A percentile compares a stretch with the other conserved stretches of the same genome.
phyloP scores from a whole-genome alignment of 148 eudicot genomes.

The Chenopodium formosanum region DNA sequence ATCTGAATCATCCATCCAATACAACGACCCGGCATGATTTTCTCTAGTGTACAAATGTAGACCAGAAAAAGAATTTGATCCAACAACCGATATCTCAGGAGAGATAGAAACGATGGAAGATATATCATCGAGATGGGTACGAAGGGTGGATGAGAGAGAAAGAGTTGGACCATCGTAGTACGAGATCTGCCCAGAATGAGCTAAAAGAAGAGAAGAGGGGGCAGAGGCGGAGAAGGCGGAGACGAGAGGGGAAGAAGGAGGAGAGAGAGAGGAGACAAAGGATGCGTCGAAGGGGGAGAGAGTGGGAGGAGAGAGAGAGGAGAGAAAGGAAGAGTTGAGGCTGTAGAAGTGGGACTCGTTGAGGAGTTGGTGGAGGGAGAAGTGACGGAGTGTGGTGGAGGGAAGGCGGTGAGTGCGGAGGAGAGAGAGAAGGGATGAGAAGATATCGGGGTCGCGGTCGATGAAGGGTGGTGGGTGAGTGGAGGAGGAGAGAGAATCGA shows the following conservation, averaged over 20 bases:
- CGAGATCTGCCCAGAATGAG: constrained; percentile 64
- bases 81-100: constrained; percentile 35
- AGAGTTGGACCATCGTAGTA: constrained; percentile 47
- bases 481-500: constrained; percentile 39
- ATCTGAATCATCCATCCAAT: constrained; percentile 66
- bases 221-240: constrained; percentile 41
- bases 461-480: constrained; percentile 34
- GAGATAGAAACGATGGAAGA: constrained; percentile 34
- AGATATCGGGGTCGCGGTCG: constrained; percentile 64
- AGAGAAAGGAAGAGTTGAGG: constrained; percentile 41
- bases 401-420: constrained; percentile 44
- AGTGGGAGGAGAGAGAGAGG: constrained; percentile 36
- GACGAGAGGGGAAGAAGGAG: constrained; percentile 46
- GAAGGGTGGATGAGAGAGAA: constrained; percentile 38
- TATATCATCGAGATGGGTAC: constrained; percentile 58
- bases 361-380: constrained; percentile 41
- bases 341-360: constrained; percentile 56
- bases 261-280: constrained; percentile 31
- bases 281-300: constrained; percentile 58
- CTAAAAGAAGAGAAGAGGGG: constrained; percentile 48
- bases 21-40: constrained; percentile 35
- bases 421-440: constrained; percentile 46
- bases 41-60: constrained; percentile 53
- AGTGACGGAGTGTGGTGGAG: constrained; percentile 33
- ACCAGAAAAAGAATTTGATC: constrained; percentile 44